A percentile compares a stretch with the other conserved stretches of the same genome.
phyloP scores from a whole-genome alignment of 1,284 basidiomycete species.

The Rhodotorula sp. region DNA sequence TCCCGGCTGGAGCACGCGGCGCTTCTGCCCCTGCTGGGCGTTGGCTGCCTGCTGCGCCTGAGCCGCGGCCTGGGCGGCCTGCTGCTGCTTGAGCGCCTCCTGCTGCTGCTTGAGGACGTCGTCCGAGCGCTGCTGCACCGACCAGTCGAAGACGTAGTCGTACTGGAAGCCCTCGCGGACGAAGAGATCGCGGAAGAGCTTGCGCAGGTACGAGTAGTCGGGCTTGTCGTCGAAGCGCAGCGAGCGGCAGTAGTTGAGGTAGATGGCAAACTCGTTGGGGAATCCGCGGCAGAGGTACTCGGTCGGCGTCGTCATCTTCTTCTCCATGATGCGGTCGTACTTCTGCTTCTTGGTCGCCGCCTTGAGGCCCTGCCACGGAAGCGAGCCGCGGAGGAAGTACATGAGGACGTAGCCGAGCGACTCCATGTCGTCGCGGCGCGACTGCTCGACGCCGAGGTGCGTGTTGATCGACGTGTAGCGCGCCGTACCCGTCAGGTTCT shows the following conservation, averaged over 20 bases:
- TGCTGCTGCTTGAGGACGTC: constrained; percentile 33
- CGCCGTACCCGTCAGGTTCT: constrained; percentile 98
- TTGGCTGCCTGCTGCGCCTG: constrained; percentile 11
- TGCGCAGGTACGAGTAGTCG: constrained; percentile 96
- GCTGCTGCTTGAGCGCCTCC: constrained; percentile 12
- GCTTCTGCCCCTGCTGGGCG: constrained; percentile 19
- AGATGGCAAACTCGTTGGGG: constrained; percentile 96
- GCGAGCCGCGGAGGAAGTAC: constrained; percentile 95
- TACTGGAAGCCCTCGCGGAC: constrained; percentile 97
- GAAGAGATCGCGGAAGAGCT: constrained; percentile 96
- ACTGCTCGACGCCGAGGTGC: constrained; percentile 95
- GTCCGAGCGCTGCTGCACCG: constrained; percentile 65
- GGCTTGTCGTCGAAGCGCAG: constrained; percentile 89
- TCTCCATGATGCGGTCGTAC: constrained; percentile 99
- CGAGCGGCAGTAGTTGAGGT: constrained; percentile 94
- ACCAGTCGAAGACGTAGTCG: constrained; percentile 98
- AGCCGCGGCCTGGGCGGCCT: constrained; percentile 5
- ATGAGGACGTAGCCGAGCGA: constrained; percentile 95
- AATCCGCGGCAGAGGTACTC: constrained; percentile 93
- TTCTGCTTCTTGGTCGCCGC: constrained; percentile 99
- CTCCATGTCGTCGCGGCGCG: constrained; percentile 92
- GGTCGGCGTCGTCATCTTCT: constrained; percentile 98
- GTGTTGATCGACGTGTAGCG: constrained; percentile 99
- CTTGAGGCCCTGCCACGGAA: constrained; percentile 97
- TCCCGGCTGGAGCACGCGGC: constrained; percentile 37